Conservation (phyloP, 106 monocot genomes). For the Phalaenopsis equestris region DNA sequence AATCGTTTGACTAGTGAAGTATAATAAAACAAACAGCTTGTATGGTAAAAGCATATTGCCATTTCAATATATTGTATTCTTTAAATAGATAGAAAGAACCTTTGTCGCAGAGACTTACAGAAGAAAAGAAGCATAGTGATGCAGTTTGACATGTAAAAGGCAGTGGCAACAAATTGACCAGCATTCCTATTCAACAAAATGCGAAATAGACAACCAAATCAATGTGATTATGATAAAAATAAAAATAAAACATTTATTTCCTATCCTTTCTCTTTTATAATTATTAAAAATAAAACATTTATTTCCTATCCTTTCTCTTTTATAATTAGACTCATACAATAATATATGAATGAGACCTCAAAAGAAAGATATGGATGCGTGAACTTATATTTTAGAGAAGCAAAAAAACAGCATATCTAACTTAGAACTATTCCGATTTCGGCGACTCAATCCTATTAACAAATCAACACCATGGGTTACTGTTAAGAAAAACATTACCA, state of each 20-base stretch:
- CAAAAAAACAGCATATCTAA: background rate
- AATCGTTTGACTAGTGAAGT: background rate
- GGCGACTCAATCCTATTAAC: background rate
- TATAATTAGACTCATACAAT: background rate
- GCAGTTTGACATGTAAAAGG: constrained; percentile 14
- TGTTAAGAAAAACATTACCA: background rate
- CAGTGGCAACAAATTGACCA: constrained; percentile 13
- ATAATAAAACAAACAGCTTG: no score
- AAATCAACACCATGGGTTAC: background rate
- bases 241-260: background rate
- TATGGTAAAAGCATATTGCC: no score
- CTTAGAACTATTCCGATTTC: background rate
- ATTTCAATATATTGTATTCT: background rate
- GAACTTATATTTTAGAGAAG: background rate
- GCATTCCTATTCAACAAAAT: constrained; percentile 17
- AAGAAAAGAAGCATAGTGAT: background rate
- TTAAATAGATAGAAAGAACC: background rate
- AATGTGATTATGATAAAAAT: background rate
- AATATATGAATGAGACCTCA: background rate
- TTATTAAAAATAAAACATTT: background rate
- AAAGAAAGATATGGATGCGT: background rate
- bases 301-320: no score
- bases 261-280: background rate
- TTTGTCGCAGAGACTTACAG: constrained; percentile 12
- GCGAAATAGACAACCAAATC: background rate